Conservation (phyloP, 2,329 filamentous ascomycete species). For the Xylaria sp. region DNA sequence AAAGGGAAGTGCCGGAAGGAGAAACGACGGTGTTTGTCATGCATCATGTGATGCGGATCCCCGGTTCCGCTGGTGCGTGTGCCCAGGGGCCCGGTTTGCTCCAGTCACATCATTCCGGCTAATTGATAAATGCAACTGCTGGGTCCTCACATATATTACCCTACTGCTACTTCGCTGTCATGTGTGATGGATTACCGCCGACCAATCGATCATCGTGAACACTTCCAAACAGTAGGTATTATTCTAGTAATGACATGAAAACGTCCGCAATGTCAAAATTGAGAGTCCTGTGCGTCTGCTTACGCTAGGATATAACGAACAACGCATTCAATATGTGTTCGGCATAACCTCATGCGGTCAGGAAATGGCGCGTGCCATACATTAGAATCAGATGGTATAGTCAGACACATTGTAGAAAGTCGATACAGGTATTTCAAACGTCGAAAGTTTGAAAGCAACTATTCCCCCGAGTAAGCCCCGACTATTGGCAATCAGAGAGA, state of each 20-base stretch:
- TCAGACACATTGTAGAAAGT: too few species aligned
- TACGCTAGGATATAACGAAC: not conserved
- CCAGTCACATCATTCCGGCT: slow-evolving; percentile 26
- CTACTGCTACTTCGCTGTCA: not conserved
- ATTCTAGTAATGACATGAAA: not conserved
- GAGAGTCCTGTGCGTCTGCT: not conserved
- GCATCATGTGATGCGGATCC: slow-evolving; percentile 23
- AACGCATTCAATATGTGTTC: not conserved
- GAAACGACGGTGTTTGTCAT: slow-evolving; percentile 12
- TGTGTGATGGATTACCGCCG: not conserved
- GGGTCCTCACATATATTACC: slow-evolving; percentile 11
- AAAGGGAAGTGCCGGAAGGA: slow-evolving; percentile 34
- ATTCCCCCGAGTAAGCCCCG: not conserved
- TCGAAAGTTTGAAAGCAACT: not conserved
- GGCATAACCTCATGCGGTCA: not conserved
- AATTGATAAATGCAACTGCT: slow-evolving; percentile 16
- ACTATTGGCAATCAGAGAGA: not conserved
- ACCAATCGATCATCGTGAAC: slow-evolving; percentile 6
- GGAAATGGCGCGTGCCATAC: not conserved
- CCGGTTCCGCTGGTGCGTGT: slow-evolving; percentile 24
- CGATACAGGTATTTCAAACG: not conserved
- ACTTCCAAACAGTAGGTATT: not conserved
- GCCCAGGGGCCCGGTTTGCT: slow-evolving; percentile 7
- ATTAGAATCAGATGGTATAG: not conserved
- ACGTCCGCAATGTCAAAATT: not conserved